These are phyloP conservation scores for Blastobotrys apis DNA, from an alignment of 1,139 yeast genomes.

Conservation along the genomic window DNA sequence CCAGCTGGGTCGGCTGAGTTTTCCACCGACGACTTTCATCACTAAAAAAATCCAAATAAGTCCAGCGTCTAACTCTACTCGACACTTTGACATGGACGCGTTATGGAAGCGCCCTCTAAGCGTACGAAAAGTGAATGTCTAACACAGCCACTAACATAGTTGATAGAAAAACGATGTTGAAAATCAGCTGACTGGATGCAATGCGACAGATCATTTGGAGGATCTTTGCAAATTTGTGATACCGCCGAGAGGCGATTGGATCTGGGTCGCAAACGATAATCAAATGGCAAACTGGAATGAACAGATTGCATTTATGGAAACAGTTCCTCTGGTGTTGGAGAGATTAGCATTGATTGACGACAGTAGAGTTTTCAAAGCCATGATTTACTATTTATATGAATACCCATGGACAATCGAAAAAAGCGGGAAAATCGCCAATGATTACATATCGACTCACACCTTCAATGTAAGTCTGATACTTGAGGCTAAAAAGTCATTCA, in stretches of 20 bases:
- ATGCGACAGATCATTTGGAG: too few relatives aligned
- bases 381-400: conserved; percentile 11
- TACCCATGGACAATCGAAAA: conserved; percentile 10
- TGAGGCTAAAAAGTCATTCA: background rate
- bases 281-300: conserved; percentile 3
- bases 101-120: too few relatives aligned
- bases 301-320: conserved; percentile 4
- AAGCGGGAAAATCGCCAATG: background rate
- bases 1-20: too few relatives aligned
- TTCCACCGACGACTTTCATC: too few relatives aligned
- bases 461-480: too few relatives aligned
- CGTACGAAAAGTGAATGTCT: too few relatives aligned
- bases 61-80: too few relatives aligned
- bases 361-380: background rate
- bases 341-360: background rate
- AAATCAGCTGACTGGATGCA: too few relatives aligned
- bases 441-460: background rate
- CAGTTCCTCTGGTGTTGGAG: conserved; percentile 1
- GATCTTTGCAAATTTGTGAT: background rate
- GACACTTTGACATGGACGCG: too few relatives aligned
- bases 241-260: conserved; percentile 13
- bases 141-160: too few relatives aligned
- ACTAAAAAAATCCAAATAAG: too few relatives aligned
- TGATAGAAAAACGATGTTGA: too few relatives aligned
- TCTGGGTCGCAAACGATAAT: conserved; percentile 2